Base-by-base conservation (phyloP, 2,329 filamentous ascomycete species). In the Phoma sp. region DNA sequence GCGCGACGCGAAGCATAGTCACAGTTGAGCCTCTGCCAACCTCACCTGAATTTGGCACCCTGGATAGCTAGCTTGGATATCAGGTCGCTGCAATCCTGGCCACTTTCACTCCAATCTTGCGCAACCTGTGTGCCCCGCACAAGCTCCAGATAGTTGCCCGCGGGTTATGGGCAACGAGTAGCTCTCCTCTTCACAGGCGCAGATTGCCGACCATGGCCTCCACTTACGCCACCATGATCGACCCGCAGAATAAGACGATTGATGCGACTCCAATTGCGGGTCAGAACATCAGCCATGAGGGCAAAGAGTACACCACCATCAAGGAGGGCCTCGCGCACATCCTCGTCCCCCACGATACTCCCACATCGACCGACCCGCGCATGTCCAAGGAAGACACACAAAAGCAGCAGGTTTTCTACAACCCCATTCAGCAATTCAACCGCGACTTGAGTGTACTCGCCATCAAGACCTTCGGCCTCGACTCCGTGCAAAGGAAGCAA, bases 341-440 rank as follows among this genome's bases (percentile, higher is more conserved):
- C 54, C 79, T 90, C 10, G 83, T 87, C 10, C 86, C 86, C 1
- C 79, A 79, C 30, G 76, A 77, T 27, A 78, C 77, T 10, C 75
- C 79, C n/a, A 79, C 77, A 23, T 67, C 80, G 61, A 71, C 78
- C 61, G 70, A 83, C 75, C 74, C 77, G 0, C 77, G 79, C 57
- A 71, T 76, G 23, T 77, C 78, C 40, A 80, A 79, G 57, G 73
- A 75, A 47, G 83, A 85, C 5, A 68, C 66, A 79, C 83, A 55
- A 83, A 87, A 64, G 81, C 89, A 93, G 66, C 80, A 82, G 30
- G 96, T 99, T 51, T 99, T 99, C 71, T 99, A 99, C 82, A 99
- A 99, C 67, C 93, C 95, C 0, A 97, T 99, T 49, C 95, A 99
- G 73, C 95, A 99, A 72, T 99, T 98, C 81, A 99, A 99, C 76